Base-by-base conservation (phyloP, 2,329 filamentous ascomycete genomes). In the Huntiella decipiens region DNA sequence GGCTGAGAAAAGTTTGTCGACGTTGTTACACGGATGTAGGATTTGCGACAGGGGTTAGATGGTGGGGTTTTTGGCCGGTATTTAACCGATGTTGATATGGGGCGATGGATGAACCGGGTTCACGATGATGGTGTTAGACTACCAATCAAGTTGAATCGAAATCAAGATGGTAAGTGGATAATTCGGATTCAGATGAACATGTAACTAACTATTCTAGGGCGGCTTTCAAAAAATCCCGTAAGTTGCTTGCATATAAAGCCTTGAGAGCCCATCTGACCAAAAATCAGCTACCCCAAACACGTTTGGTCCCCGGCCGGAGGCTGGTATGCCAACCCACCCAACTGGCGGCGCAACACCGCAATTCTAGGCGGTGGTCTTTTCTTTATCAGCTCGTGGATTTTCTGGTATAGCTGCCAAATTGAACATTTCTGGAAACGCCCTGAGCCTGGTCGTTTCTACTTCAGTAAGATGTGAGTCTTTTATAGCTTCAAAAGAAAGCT, bases 291-390 rank as follows among this genome's bases (percentile, higher is more conserved):
- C 66, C 87, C 86, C 63, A 95, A 94, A 73, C 88, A 98, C 72
- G 85, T 98, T 73, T 98, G 91, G 91, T 96, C 91, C 59, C 91
- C 91, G 51, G 72, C 88, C 53, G 91, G 91, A 73, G 91, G 91
- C 65, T 98, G 91, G 91, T 98, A 98, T 66, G 68, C 80, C 46
- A 88, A 93, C 62, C 91, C 91, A 45, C 70, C 74, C 54, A 98
- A 98, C 72, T 98, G 91, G 91, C 91, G 82, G 63, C 66, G 68
- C 57, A 98, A 98, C 70, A 98, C 91, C 4, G 71, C 79, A 46
- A 69, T 91, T 54, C 77, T 86, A 59, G 73, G 74, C 50, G 71
- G 67, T 41, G 72, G 80, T 47, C 67, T 91, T 44, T 53, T 79
- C 53, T 78, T 81, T 52, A 70, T 92, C 53, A 69, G 72, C 49